A percentile compares a stretch with the other conserved stretches of the same genome.
These are phyloP conservation scores for Lentinula raphanica DNA, from an alignment of 768 basidiomycete genomes.

Conservation along the genomic window DNA sequence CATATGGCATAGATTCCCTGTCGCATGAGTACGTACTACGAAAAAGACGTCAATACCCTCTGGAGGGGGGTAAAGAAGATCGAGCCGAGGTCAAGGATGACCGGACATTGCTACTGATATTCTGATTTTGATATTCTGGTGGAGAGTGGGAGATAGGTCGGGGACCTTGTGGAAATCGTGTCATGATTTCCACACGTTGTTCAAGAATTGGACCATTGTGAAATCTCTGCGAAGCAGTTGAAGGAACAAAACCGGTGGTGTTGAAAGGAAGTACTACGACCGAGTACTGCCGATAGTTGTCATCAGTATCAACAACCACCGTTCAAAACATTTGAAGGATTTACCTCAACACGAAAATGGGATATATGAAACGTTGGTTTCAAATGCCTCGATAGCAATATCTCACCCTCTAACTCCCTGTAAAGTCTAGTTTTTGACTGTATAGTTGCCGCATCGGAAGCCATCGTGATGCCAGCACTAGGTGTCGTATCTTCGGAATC, in stretches of 20 bases:
- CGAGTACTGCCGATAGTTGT: conserved; percentile 25
- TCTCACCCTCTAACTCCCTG: conserved; percentile 29
- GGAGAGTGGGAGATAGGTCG: conserved; percentile 7
- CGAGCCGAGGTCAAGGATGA: not conserved
- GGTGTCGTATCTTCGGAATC: too few species aligned
- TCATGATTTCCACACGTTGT: conserved; percentile 8
- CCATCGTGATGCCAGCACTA: too few species aligned
- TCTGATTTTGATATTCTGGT: conserved; percentile 1
- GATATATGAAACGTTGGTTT: conserved; percentile 34
- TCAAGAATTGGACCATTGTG: conserved; percentile 2
- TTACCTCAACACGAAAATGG: conserved; percentile 33
- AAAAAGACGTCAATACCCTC: not conserved
- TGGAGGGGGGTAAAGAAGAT: not conserved
- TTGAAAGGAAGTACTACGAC: conserved; percentile 34
- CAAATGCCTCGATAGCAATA: conserved; percentile 28
- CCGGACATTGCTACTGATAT: not conserved
- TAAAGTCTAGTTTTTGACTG: conserved; percentile 1
- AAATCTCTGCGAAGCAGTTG: not conserved
- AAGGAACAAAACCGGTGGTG: conserved; percentile 19
- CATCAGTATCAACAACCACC: not conserved
- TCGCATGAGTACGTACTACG: too few species aligned
- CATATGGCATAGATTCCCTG: too few species aligned
- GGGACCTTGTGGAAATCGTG: conserved; percentile 4
- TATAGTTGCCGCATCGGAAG: too few species aligned
- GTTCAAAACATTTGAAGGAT: not conserved